These are phyloP conservation scores for Arabidopsis hybrid DNA, from an alignment of 441 rosid genomes.

Conservation along the genomic window DNA sequence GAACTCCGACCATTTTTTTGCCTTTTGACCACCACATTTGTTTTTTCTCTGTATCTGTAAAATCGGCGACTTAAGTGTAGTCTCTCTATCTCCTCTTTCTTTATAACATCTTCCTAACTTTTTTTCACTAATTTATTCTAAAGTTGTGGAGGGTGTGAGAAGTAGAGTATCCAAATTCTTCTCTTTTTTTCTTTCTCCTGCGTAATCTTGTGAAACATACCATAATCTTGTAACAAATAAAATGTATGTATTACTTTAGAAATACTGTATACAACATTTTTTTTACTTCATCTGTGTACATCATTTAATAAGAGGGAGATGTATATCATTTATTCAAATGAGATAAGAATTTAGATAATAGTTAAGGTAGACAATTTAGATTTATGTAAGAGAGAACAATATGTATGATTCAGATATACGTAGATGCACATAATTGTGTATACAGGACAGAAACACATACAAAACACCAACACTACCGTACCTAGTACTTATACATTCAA, in stretches of 20 bases:
- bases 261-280: neutral
- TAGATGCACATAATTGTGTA: constrained; percentile 1
- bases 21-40: neutral
- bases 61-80: neutral
- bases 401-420: no score
- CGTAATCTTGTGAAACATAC: neutral
- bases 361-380: neutral
- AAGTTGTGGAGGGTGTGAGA: neutral
- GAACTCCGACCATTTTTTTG: constrained; percentile 18
- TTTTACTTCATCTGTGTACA: neutral
- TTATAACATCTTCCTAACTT: neutral
- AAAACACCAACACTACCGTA: neutral
- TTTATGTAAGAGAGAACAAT: neutral
- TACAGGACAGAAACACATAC: constrained; percentile 9
- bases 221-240: constrained; percentile 8
- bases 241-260: constrained; percentile 7
- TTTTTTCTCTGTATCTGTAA: neutral
- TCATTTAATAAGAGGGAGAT: neutral
- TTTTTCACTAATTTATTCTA: neutral
- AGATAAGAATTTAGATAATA: neutral
- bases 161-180: neutral
- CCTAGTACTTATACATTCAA: neutral
- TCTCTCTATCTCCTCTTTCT: neutral
- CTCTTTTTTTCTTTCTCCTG: neutral
- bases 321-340: neutral